Percentiles rank a stretch among this genome's conserved stretches.
Conservation (phyloP, 371 early-diverging fungal genomes). For the Circinella umbellata region DNA sequence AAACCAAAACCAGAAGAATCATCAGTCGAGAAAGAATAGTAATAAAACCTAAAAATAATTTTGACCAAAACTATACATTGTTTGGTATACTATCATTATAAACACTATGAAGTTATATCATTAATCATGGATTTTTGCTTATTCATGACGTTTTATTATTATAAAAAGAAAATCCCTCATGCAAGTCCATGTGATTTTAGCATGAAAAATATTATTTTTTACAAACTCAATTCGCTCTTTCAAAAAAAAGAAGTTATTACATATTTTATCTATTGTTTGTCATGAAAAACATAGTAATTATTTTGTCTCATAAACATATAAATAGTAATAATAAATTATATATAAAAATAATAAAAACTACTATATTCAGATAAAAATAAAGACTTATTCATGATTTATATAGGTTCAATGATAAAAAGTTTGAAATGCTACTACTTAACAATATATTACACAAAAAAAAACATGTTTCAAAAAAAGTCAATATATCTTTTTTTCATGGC, state of each 20-base stretch:
- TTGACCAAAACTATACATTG: no score
- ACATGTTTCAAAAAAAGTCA: not conserved
- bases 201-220: not conserved
- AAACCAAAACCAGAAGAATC: not conserved
- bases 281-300: no score
- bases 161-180: not conserved
- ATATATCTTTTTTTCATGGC: not conserved
- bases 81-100: not conserved
- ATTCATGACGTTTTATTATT: not conserved
- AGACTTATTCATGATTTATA: no score
- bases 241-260: no score
- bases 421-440: not conserved
- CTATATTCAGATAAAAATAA: no score
- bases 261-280: no score
- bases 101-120: not conserved
- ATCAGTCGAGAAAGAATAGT: not conserved
- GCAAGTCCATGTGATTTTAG: conserved; percentile 1
- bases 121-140: not conserved
- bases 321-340: no score
- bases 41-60: conserved; percentile 6
- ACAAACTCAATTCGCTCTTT: no score
- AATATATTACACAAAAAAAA: not conserved
- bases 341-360: no score
- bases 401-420: no score
- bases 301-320: no score